A percentile compares a stretch with the other conserved stretches of the same genome.
Conservation (phyloP, 73 alveolate genomes). For the Tetrahymena elliotti region DNA sequence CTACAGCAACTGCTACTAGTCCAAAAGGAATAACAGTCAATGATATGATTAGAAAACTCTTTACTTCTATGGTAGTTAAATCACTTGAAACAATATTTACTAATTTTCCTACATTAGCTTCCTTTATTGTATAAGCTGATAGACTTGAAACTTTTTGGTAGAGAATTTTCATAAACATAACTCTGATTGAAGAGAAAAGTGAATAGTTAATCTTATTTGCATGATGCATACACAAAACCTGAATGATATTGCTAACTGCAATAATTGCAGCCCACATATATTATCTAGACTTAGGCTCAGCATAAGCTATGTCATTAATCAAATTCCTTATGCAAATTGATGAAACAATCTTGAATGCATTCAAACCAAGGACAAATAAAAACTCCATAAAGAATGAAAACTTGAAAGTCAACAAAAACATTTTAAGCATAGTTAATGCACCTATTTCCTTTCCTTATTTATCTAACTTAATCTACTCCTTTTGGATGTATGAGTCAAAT, state of each 20-base stretch:
- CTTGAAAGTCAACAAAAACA: not conserved
- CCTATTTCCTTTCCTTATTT: not conserved
- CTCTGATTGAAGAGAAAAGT: not conserved
- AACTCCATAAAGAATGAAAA: not conserved
- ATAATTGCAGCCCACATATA: not conserved
- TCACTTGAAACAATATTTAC: slow-evolving; percentile 21
- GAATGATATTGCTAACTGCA: not conserved
- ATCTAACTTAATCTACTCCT: not conserved
- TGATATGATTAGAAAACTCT: not conserved
- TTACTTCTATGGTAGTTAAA: slow-evolving; percentile 1
- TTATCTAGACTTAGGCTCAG: not conserved
- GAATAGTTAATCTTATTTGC: not conserved
- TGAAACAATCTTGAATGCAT: not conserved
- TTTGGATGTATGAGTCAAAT: not conserved
- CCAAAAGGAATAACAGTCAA: not conserved
- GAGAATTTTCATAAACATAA: not conserved
- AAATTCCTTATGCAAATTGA: not conserved
- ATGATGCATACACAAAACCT: not conserved
- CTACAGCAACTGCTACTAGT: not conserved
- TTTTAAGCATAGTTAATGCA: not conserved
- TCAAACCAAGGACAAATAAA: not conserved
- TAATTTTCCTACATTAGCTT: slow-evolving; percentile 18
- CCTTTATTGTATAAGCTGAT: not conserved
- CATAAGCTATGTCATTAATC: not conserved
- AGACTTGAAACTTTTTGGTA: not conserved